These are phyloP conservation scores for Asclepias syriaca DNA, from an alignment of 257 asterid species.

Conservation along the genomic window DNA sequence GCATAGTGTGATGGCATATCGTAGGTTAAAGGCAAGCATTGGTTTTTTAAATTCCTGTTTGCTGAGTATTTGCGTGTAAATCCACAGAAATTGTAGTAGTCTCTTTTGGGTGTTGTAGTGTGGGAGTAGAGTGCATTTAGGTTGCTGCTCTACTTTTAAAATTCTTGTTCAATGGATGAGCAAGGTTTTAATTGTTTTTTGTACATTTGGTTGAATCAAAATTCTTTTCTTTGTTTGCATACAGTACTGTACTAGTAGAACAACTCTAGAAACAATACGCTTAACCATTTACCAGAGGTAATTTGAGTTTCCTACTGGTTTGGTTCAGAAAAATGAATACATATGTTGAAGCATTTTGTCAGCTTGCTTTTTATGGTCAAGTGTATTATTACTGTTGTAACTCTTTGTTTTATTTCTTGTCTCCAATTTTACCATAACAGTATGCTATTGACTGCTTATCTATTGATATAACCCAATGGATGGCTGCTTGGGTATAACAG, in stretches of 20 bases:
- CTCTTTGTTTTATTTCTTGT: background rate
- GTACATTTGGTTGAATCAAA: background rate
- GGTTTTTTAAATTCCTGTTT: constrained; percentile 26
- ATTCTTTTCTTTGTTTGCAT: constrained; percentile 1
- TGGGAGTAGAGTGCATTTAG: constrained; percentile 15
- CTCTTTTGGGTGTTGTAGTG: constrained; percentile 5
- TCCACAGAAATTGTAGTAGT: constrained; percentile 10
- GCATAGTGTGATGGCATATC: constrained; percentile 37
- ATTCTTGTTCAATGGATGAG: background rate
- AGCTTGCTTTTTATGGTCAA: background rate
- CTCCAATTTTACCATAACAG: too few species aligned
- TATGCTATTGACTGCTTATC: too few species aligned
- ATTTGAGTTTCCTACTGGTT: background rate
- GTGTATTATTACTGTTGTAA: background rate
- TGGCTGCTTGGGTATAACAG: background rate
- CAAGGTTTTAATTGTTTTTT: constrained; percentile 3
- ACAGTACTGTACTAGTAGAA: background rate
- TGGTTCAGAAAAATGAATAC: background rate
- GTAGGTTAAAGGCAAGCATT: constrained; percentile 31
- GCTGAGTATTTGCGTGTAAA: constrained; percentile 40
- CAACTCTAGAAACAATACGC: background rate
- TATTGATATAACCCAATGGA: background rate
- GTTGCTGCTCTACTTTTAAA: constrained; percentile 15
- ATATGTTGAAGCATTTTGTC: background rate
- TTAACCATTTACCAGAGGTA: background rate